Percentiles rank a stretch among this genome's conserved stretches.
phyloP scores from a whole-genome alignment of 352 stramenopile species.

The Phytophthora pinifolia region DNA sequence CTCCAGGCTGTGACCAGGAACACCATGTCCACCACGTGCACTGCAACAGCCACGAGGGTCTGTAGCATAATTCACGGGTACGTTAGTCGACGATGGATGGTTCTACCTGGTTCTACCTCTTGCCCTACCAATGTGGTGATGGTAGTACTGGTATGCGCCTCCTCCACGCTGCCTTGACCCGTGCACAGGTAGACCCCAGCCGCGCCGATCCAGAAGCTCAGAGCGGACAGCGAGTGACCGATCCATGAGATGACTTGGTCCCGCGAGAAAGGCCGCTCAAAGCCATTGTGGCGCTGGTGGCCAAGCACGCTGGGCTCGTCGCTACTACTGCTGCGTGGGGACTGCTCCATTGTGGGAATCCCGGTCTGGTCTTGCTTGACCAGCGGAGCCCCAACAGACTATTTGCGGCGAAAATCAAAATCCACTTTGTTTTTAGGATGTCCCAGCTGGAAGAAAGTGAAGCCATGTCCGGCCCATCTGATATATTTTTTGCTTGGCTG shows the following conservation, averaged over 20 bases:
- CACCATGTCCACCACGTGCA: slow-evolving; percentile 52
- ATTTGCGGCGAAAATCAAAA: slow-evolving; percentile 26
- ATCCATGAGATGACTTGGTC: slow-evolving; percentile 80
- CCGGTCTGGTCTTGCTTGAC: slow-evolving; percentile 9
- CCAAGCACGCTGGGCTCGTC: slow-evolving; percentile 25
- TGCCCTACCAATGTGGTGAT: slow-evolving; percentile 28
- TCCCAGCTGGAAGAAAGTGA: slow-evolving; percentile 3
- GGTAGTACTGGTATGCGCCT: slow-evolving; percentile 16
- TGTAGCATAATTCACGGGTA: slow-evolving; percentile 16
- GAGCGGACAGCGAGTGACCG: slow-evolving; percentile 62
- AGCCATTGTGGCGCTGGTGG: slow-evolving; percentile 62
- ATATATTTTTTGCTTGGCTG: slow-evolving; percentile 13
- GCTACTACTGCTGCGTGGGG: slow-evolving; percentile 11
- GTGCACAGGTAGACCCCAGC: slow-evolving; percentile 30
- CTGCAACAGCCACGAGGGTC: slow-evolving; percentile 49
- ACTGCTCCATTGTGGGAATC: slow-evolving; percentile 16
- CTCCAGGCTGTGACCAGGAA: slow-evolving; percentile 63
- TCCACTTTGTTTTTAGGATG: slow-evolving; percentile 6
- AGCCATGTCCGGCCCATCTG: slow-evolving; percentile 14
- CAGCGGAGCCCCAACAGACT: not conserved
- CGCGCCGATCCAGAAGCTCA: slow-evolving; percentile 59
- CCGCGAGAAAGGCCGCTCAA: slow-evolving; percentile 67
- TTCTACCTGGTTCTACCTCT: not conserved
- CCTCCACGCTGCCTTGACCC: slow-evolving; percentile 13
- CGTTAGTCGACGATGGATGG: no score